Conservation (phyloP, 2,329 filamentous ascomycete genomes). For the Fusarium sp. region DNA sequence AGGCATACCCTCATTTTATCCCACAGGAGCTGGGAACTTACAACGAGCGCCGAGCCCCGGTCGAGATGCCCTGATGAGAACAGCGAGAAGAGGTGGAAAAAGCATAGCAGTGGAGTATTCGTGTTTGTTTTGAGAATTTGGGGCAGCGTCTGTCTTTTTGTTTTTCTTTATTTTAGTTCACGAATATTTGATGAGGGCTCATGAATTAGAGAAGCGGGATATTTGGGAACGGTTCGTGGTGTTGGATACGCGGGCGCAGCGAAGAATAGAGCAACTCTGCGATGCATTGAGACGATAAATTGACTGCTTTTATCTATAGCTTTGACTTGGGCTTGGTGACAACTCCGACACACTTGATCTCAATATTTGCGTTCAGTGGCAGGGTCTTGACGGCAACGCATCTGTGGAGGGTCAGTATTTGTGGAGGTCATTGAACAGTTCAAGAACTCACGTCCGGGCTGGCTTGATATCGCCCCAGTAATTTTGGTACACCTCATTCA, state of each 20-base stretch:
- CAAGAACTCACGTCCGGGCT: conserved; percentile 47
- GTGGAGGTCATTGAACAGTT: no score
- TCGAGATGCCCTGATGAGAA: neutral
- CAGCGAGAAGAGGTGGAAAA: no score
- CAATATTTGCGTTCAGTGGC: conserved; percentile 45
- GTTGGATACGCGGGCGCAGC: no score
- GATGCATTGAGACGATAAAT: no score
- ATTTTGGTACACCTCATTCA: conserved; percentile 78
- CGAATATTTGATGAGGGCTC: no score
- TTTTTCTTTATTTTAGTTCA: no score
- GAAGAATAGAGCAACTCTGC: no score
- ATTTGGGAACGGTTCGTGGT: no score
- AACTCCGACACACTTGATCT: conserved; percentile 46
- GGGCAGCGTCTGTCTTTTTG: no score
- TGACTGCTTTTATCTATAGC: conserved; percentile 6
- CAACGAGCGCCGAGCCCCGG: neutral
- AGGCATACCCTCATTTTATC: neutral
- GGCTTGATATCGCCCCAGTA: conserved; percentile 68
- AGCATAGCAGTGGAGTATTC: neutral
- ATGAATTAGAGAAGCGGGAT: no score
- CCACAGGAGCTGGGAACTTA: neutral
- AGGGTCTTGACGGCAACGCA: conserved; percentile 49
- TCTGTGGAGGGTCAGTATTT: conserved; percentile 13
- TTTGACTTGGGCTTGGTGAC: conserved; percentile 37
- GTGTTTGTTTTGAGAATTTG: neutral